Evolutionary conservation across 1,284 basidiomycete genomes (phyloP).

Genomic region (Sparassis latifolia): DNA sequence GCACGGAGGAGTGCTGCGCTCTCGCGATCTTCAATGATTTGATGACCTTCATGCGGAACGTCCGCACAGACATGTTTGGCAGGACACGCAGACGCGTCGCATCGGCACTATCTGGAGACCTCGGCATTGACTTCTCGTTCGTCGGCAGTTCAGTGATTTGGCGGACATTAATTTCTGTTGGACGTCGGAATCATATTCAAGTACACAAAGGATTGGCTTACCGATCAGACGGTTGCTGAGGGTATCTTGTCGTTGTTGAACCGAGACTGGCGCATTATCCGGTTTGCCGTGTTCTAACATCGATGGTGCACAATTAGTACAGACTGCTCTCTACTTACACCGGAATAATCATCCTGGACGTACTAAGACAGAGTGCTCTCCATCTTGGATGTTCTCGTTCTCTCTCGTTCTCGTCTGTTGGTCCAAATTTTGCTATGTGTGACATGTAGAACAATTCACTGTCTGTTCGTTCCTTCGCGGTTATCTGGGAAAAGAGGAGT

Average conservation of each 20-base stretch:
- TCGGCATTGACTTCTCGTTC: constrained; percentile 4
- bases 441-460: constrained; percentile 84
- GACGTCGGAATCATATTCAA: background rate
- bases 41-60: constrained; percentile 36
- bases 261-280: constrained; percentile 28
- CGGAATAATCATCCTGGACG: constrained; percentile 21
- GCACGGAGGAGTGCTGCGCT: constrained; percentile 25
- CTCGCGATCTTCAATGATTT: constrained; percentile 27
- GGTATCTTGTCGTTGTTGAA: constrained; percentile 37
- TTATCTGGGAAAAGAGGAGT: constrained; percentile 43
- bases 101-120: background rate
- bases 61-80: constrained; percentile 56
- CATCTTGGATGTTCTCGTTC: constrained; percentile 54
- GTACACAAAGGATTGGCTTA: constrained; percentile 23
- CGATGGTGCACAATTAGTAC: constrained; percentile 1
- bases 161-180: constrained; percentile 6
- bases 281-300: constrained; percentile 59
- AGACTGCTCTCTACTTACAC: too few relatives aligned
- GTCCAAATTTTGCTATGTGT: constrained; percentile 41
- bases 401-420: constrained; percentile 39
- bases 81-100: constrained; percentile 42
- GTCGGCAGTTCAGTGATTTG: constrained; percentile 21
- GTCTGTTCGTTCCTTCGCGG: constrained; percentile 71
- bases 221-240: constrained; percentile 59
- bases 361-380: constrained; percentile 56